These are phyloP conservation scores for Dacryopinax spathularia DNA, from an alignment of 768 basidiomycete genomes.

Conservation along the genomic window DNA sequence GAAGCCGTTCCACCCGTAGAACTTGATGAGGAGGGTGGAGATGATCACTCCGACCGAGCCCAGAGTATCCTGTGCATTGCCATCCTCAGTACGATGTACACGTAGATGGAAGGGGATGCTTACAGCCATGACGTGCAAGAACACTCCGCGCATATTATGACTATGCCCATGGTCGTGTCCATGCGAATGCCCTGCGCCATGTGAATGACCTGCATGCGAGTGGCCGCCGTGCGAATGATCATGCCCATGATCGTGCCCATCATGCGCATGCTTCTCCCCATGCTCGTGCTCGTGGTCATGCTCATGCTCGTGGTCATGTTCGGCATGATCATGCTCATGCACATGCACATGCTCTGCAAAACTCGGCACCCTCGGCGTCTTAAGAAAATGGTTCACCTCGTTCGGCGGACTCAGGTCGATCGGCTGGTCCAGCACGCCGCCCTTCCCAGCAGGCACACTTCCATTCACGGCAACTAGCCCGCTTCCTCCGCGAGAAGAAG, in stretches of 20 bases:
- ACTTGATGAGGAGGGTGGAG: constrained; percentile 87
- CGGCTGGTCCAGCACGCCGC: neutral
- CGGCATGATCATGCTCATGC: constrained; percentile 17
- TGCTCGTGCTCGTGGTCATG: constrained; percentile 17
- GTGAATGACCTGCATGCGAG: constrained; percentile 5
- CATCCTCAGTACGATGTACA: neutral
- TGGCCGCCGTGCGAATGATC: constrained; percentile 3
- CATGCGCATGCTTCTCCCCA: constrained; percentile 13
- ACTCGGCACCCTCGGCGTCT: neutral
- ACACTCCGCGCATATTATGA: constrained; percentile 97
- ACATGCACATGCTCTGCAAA: constrained; percentile 7
- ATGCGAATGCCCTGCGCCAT: constrained; percentile 7
- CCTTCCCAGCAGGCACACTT: neutral
- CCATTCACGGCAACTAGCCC: neutral
- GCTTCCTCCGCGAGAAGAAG: too few relatives aligned
- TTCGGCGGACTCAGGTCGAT: neutral
- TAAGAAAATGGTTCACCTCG: neutral
- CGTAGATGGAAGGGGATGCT: constrained; percentile 21
- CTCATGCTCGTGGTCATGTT: constrained; percentile 10
- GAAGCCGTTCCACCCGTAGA: constrained; percentile 97
- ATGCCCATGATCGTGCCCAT: constrained; percentile 13
- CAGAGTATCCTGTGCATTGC: constrained; percentile 57
- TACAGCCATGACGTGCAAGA: constrained; percentile 87
- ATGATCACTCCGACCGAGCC: constrained; percentile 97
- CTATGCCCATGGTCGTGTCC: constrained; percentile 55